Evolutionary conservation across 2,329 filamentous ascomycete genomes (phyloP).

Genomic region (Arthroderma sp.): DNA sequence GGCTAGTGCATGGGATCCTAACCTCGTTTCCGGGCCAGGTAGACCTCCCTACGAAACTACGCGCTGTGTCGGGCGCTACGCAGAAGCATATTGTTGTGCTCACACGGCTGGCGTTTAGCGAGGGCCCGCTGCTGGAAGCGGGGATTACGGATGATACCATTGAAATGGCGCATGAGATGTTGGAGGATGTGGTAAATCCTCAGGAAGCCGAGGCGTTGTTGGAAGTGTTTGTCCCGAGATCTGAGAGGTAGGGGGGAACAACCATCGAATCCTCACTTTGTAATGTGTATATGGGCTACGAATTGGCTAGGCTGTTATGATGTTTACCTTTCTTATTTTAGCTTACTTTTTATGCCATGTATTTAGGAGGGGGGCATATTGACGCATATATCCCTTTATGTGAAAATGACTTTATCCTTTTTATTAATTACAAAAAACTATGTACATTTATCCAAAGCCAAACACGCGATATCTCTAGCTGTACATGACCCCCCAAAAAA

Average conservation of each 20-base stretch:
- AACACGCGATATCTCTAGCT: not conserved
- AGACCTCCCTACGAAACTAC: constrained; percentile 60
- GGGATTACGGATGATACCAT: constrained; percentile 66
- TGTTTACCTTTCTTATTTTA: too few species aligned
- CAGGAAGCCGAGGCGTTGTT: constrained; percentile 56
- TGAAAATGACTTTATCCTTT: too few species aligned
- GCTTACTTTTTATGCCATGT: too few species aligned
- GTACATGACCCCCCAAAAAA: not conserved
- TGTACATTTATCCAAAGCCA: not conserved
- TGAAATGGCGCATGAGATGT: constrained; percentile 65
- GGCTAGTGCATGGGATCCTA: constrained; percentile 48
- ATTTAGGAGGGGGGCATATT: too few species aligned
- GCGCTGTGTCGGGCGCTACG: constrained; percentile 54
- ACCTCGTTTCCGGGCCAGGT: constrained; percentile 47
- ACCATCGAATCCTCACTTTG: not conserved
- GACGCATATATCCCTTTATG: too few species aligned
- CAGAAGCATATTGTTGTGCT: constrained; percentile 75
- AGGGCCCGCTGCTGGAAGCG: constrained; percentile 62
- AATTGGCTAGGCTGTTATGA: too few species aligned
- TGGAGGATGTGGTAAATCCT: constrained; percentile 69
- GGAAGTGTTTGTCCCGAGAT: constrained; percentile 30
- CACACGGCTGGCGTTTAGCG: constrained; percentile 72
- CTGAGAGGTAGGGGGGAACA: constrained; percentile 16
- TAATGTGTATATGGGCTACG: too few species aligned
- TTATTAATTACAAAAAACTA: not conserved